Percentiles rank a stretch among this genome's conserved stretches.
Evolutionary conservation across 192 early-diverging fungal species (phyloP).

Genomic region (Backusella westeae): DNA sequence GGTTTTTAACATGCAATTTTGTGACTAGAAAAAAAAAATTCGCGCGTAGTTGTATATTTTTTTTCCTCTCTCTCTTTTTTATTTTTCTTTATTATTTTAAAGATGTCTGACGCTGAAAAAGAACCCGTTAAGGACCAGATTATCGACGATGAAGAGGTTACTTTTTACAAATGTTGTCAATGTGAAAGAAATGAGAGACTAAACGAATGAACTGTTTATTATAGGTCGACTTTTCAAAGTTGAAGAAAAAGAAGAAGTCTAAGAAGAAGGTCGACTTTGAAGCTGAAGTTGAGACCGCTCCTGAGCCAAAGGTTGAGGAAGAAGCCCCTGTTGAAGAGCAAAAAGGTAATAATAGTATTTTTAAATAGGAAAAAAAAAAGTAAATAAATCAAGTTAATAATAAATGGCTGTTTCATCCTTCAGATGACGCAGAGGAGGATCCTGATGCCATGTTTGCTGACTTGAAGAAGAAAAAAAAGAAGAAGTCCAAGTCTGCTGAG

Average conservation of each 20-base stretch:
- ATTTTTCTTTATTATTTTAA: neutral
- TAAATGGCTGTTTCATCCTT: neutral
- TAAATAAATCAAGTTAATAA: neutral
- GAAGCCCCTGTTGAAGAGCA: neutral
- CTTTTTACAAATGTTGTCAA: neutral
- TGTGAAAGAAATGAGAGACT: neutral
- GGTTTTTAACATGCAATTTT: constrained; percentile 5
- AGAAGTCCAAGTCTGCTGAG: constrained; percentile 43
- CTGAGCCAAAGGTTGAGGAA: constrained; percentile 15
- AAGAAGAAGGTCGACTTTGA: constrained; percentile 56
- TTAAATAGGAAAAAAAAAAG: neutral
- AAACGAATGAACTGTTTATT: neutral
- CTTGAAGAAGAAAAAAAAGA: constrained; percentile 90
- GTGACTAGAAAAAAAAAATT: constrained; percentile 9
- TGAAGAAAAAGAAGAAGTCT: constrained; percentile 68
- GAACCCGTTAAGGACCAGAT: constrained; percentile 34
- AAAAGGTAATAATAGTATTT: neutral
- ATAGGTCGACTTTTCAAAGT: constrained; percentile 37
- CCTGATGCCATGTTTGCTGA: constrained; percentile 71
- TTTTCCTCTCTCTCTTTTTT: neutral
- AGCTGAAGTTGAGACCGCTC: constrained; percentile 32
- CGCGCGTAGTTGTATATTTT: constrained; percentile 4
- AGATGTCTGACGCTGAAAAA: constrained; percentile 43
- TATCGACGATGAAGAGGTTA: constrained; percentile 34
- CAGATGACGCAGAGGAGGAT: constrained; percentile 47